A percentile compares a stretch with the other conserved stretches of the same genome.
Conservation (phyloP, 371 early-diverging fungal species). For the Chytridium lagenaria region DNA sequence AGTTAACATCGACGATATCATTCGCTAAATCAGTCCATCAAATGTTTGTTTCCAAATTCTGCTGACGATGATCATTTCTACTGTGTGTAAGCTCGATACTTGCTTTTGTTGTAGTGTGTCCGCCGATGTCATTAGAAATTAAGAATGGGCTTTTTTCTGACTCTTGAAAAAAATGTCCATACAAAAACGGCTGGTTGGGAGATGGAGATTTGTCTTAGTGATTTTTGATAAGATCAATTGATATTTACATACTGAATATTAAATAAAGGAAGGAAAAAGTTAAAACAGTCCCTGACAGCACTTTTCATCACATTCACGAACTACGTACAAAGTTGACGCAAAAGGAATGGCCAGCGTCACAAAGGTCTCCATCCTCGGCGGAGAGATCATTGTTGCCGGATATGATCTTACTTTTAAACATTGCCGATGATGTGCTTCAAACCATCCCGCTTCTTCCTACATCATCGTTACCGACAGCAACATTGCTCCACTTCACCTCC, state of each 20-base stretch:
- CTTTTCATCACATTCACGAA: neutral
- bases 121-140: too few relatives aligned
- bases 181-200: neutral
- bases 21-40: too few relatives aligned
- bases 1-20: too few relatives aligned
- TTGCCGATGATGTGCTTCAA: slow-evolving; percentile 76
- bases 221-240: neutral
- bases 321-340: neutral
- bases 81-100: too few relatives aligned
- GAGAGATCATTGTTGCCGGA: slow-evolving; percentile 83
- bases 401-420: slow-evolving; percentile 76
- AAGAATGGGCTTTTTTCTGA: too few relatives aligned
- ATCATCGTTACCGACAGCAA: slow-evolving; percentile 90
- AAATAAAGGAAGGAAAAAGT: neutral
- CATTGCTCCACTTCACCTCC: slow-evolving; percentile 75
- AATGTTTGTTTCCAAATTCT: too few relatives aligned
- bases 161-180: neutral
- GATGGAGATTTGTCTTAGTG: neutral
- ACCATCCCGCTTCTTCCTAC: slow-evolving; percentile 81
- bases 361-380: slow-evolving; percentile 76
- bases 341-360: neutral
- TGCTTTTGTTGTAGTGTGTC: too few relatives aligned
- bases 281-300: neutral
- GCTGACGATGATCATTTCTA: too few relatives aligned
- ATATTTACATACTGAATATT: too few relatives aligned